phyloP scores from a whole-genome alignment of 2,329 filamentous ascomycete species.

The Apiospora pterosperma region DNA sequence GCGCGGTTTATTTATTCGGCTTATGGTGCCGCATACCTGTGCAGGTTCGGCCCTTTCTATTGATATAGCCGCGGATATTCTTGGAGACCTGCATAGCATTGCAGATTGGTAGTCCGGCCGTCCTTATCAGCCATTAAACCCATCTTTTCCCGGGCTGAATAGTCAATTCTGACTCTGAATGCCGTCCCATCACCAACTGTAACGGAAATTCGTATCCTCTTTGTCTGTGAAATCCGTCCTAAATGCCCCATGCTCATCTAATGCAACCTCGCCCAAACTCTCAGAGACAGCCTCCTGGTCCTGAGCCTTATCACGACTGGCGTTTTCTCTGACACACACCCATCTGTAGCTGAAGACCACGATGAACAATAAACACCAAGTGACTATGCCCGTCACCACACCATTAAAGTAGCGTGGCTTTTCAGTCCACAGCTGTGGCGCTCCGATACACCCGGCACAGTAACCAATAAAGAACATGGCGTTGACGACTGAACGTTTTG shows the following conservation, averaged over 20 bases:
- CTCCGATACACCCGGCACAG: conserved; percentile 41
- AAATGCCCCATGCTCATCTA: conserved; percentile 21
- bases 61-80: too few relatives aligned
- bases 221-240: conserved; percentile 31
- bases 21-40: too few relatives aligned
- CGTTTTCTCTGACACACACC: conserved; percentile 33
- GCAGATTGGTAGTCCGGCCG: too few relatives aligned
- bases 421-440: conserved; percentile 46
- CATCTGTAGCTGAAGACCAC: conserved; percentile 30
- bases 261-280: conserved; percentile 10
- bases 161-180: too few relatives aligned
- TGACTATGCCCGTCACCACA: conserved; percentile 41
- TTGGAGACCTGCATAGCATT: too few relatives aligned
- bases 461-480: conserved; percentile 49
- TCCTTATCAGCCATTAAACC: too few relatives aligned
- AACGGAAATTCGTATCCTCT: conserved; percentile 30
- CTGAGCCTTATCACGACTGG: conserved; percentile 14
- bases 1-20: too few relatives aligned
- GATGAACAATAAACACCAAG: conserved; percentile 37
- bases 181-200: conserved; percentile 18
- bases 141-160: too few relatives aligned
- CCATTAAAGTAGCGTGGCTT: conserved; percentile 42
- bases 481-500: conserved; percentile 43
- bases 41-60: too few relatives aligned
- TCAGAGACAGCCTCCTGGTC: neutral